Evolutionary conservation across 805 yeast species (phyloP).

Genomic region (Candida ipomoeae): DNA sequence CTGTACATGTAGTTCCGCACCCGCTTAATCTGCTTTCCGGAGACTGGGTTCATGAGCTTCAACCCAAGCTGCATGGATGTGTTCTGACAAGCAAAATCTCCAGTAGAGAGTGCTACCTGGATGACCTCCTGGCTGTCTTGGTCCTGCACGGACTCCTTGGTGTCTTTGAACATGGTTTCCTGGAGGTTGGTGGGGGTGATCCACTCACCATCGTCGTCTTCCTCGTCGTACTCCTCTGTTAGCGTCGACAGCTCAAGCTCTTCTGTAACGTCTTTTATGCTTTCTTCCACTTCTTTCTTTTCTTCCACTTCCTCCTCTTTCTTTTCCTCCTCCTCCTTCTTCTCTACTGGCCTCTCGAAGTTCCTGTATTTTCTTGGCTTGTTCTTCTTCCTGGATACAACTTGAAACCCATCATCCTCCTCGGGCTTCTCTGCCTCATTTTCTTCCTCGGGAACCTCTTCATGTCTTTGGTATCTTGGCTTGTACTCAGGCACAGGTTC

Average conservation of each 20-base stretch:
- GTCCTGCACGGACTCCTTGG: constrained; percentile 50
- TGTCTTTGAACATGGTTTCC: constrained; percentile 66
- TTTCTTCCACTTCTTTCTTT: neutral
- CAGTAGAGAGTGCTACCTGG: constrained; percentile 83
- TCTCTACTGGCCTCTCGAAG: neutral
- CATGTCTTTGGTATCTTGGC: neutral
- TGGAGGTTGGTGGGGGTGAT: constrained; percentile 82
- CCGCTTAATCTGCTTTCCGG: constrained; percentile 80
- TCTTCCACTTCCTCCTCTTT: neutral
- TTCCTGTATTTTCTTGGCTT: neutral
- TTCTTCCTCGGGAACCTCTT: constrained; percentile 6
- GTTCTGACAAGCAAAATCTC: constrained; percentile 97
- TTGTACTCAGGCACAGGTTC: constrained; percentile 8
- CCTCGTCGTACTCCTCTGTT: constrained; percentile 59
- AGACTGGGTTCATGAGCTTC: constrained; percentile 74
- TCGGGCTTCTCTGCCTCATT: constrained; percentile 7
- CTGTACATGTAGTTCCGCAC: constrained; percentile 90
- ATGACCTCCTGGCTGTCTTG: constrained; percentile 33
- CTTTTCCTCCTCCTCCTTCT: neutral
- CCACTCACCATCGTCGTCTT: constrained; percentile 86
- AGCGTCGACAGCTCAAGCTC: constrained; percentile 8
- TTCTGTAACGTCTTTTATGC: neutral
- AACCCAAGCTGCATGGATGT: constrained; percentile 89
- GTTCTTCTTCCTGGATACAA: constrained; percentile 17
- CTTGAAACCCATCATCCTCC: constrained; percentile 24